phyloP scores from a whole-genome alignment of 2,329 filamentous ascomycete genomes.

The Calonectria montana region DNA sequence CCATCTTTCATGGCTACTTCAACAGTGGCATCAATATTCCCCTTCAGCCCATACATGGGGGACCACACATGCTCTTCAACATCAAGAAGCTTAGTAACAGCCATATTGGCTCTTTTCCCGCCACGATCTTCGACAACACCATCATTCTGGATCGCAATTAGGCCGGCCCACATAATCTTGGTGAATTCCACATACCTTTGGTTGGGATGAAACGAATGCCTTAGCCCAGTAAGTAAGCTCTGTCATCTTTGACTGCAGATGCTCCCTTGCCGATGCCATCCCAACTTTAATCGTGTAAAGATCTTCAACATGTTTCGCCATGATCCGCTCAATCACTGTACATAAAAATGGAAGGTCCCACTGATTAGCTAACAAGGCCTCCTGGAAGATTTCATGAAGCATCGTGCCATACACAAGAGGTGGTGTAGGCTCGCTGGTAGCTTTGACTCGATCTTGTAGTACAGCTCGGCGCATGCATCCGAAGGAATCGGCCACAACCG shows the following conservation, averaged over 20 bases:
- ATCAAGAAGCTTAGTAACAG: conserved; percentile 92
- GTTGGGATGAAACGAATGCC: conserved; percentile 78
- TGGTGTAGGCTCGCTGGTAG: conserved; percentile 81
- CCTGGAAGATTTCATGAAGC: conserved; percentile 95
- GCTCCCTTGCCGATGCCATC: conserved; percentile 77
- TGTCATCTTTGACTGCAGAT: conserved; percentile 85
- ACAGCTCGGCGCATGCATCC: conserved; percentile 91
- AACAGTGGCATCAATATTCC: conserved; percentile 97
- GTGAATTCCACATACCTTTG: conserved; percentile 64
- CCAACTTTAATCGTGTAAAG: conserved; percentile 88
- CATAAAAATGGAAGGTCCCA: conserved; percentile 81
- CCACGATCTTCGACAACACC: conserved; percentile 84
- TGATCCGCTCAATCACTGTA: conserved; percentile 73
- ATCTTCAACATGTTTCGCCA: conserved; percentile 86
- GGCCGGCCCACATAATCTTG: neutral
- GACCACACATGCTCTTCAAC: conserved; percentile 99
- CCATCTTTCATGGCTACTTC: conserved; percentile 85
- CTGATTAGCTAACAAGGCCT: conserved; percentile 82
- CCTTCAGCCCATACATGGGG: conserved; percentile 95
- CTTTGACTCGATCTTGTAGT: conserved; percentile 93
- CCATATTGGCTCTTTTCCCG: conserved; percentile 81
- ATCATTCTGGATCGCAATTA: conserved; percentile 62
- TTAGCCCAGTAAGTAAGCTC: conserved; percentile 87
- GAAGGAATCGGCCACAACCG: conserved; percentile 96
- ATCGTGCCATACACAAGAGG: conserved; percentile 93